Evolutionary conservation across 2,329 filamentous ascomycete species (phyloP).

Genomic region (Aspergillus persii): DNA sequence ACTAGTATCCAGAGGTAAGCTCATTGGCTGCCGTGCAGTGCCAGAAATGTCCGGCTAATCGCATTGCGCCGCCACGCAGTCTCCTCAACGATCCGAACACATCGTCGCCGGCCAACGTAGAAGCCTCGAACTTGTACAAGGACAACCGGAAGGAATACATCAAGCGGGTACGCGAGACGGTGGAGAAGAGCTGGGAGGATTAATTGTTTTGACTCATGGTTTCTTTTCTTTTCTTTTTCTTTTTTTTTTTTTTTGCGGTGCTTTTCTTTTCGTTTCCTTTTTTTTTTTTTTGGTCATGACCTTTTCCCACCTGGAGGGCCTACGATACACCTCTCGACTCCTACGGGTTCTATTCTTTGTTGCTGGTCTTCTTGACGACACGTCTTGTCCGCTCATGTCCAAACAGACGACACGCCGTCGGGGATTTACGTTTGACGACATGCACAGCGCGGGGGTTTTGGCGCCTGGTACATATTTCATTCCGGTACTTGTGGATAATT

Average conservation of each 20-base stretch:
- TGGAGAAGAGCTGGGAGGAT: constrained; percentile 99
- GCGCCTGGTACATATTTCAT: constrained; percentile 34
- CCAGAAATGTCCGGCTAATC: constrained; percentile 2
- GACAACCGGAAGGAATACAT: constrained; percentile 96
- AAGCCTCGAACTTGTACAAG: constrained; percentile 97
- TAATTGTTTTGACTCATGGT: constrained; percentile 37
- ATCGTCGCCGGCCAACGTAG: constrained; percentile 95
- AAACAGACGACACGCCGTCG: constrained; percentile 7
- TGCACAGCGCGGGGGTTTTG: constrained; percentile 45
- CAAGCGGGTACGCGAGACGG: constrained; percentile 91
- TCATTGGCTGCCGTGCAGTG: neutral
- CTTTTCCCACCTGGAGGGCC: neutral
- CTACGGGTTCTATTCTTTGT: neutral
- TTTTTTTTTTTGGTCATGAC: neutral
- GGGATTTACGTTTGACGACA: constrained; percentile 26
- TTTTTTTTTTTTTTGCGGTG: neutral
- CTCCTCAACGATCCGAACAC: constrained; percentile 97
- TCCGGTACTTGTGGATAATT: constrained; percentile 21
- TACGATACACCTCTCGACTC: neutral
- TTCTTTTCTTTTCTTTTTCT: neutral
- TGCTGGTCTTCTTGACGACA: constrained; percentile 8
- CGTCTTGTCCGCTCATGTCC: constrained; percentile 7
- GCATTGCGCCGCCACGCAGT: constrained; percentile 48
- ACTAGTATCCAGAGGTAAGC: constrained; percentile 93
- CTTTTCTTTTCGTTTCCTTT: neutral